phyloP scores from a whole-genome alignment of 1,284 basidiomycete genomes.

The Boletus sp. region DNA sequence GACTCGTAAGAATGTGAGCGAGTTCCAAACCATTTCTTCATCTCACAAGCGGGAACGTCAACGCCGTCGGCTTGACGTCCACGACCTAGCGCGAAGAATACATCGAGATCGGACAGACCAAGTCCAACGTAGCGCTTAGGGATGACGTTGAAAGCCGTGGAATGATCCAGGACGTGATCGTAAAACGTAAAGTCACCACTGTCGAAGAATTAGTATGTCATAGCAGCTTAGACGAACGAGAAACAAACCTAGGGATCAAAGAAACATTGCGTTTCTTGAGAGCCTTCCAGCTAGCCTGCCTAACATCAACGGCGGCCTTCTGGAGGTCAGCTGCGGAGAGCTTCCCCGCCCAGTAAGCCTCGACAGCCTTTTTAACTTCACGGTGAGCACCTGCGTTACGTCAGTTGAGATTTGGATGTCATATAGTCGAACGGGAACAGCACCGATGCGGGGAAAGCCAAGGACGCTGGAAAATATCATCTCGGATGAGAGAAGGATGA shows the following conservation, averaged over 20 bases:
- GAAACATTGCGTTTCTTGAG: slow-evolving; percentile 92
- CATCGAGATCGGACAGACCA: slow-evolving; percentile 88
- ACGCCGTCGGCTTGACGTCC: slow-evolving; percentile 94
- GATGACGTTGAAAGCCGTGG: slow-evolving; percentile 95
- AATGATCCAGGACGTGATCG: slow-evolving; percentile 99
- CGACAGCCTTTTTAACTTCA: slow-evolving; percentile 99
- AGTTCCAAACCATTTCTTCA: slow-evolving; percentile 92
- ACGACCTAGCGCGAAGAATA: slow-evolving; percentile 99
- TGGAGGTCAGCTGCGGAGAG: slow-evolving; percentile 88
- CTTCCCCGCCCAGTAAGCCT: slow-evolving; percentile 98
- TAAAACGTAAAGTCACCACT: slow-evolving; percentile 99
- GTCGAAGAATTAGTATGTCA: slow-evolving; percentile 32
- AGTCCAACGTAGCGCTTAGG: slow-evolving; percentile 93
- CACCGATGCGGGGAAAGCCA: slow-evolving; percentile 98
- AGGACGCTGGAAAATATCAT: slow-evolving; percentile 88
- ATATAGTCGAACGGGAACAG: slow-evolving; percentile 22
- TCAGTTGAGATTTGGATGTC: neutral
- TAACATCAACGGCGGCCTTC: slow-evolving; percentile 87
- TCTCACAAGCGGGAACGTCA: slow-evolving; percentile 97
- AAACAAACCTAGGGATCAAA: slow-evolving; percentile 84
- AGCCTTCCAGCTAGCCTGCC: slow-evolving; percentile 88
- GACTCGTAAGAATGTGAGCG: slow-evolving; percentile 7
- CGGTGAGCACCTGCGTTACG: slow-evolving; percentile 73
- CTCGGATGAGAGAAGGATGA: slow-evolving; percentile 35
- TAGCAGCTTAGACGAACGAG: slow-evolving; percentile 15